Base-by-base conservation (phyloP, 495 filamentous ascomycete species). In the Trichocladium uniseriatum region DNA sequence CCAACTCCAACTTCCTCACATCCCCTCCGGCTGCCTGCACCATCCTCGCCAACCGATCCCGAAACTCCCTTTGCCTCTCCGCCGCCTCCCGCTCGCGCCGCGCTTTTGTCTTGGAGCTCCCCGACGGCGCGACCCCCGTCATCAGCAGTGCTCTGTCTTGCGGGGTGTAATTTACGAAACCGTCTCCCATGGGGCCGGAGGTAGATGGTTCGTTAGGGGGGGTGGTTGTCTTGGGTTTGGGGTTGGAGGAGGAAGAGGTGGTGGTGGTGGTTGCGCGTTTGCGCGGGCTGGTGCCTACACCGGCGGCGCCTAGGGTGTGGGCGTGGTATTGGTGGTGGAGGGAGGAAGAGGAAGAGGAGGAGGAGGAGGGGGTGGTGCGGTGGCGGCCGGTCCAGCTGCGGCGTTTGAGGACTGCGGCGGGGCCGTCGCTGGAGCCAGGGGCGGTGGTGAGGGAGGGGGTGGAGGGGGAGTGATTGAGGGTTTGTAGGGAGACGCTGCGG, bases 141-240 rank as follows among this genome's bases (percentile, higher is more conserved):
- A 98, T 76, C 18, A 98, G 87, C 61, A 82, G 80, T 31, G 75
- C 71, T 62, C 79, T 83, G 64, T 98, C 94, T 13, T 74, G 60
- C 0, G 89, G 79, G n/a, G 89, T 95, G 68, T 83, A 95, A 64
- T 97, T 97, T 47, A 94, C 87, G 58, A 98, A 98, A 1, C 80
- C 81, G 35, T 84, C 79, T 36, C 11, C 13, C 29, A 20, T 5
- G 34, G 28, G 0, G 38, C 21, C 20, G 11, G 37, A 18, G 28
- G 38, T 35, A 10, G 28, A 5, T 15, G 22, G 14, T 37, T 45
- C 41, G 5, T 9, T 28, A n/a, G n/a, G n/a, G n/a, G n/a, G n/a
- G 22, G 4, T 16, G 39, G 3, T 15, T 4, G 39, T 13, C 5
- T 29, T 29, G 6, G 1, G 10, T 22, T 4, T 1, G 19, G 24